Conservation (phyloP, 495 filamentous ascomycete species). For the Xylaria intraflava region DNA sequence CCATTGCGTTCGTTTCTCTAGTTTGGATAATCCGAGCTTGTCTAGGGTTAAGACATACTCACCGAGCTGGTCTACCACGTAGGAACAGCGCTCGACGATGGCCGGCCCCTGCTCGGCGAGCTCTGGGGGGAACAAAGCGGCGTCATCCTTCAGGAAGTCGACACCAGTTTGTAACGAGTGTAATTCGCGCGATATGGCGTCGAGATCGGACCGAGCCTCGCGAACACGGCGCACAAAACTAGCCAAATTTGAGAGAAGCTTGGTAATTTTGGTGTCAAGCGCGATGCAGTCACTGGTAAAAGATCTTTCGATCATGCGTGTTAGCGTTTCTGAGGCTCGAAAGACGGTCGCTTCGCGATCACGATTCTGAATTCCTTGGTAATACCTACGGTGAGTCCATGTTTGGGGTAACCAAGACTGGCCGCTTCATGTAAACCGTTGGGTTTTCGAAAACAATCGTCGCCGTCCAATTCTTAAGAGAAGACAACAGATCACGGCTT, state of each 20-base stretch:
- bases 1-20: conserved; percentile 39
- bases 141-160: conserved; percentile 41
- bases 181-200: conserved; percentile 42
- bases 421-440: neutral
- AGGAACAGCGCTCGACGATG: conserved; percentile 30
- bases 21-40: conserved; percentile 23
- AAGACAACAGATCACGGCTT: neutral
- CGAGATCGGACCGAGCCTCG: conserved; percentile 39
- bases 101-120: conserved; percentile 32
- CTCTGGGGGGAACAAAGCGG: conserved; percentile 27
- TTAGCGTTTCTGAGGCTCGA: conserved; percentile 21
- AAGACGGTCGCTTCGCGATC: neutral
- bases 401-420: neutral
- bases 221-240: conserved; percentile 41
- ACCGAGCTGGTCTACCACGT: conserved; percentile 31
- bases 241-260: conserved; percentile 23
- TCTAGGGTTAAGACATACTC: conserved; percentile 26
- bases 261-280: conserved; percentile 30
- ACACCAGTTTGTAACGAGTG: conserved; percentile 40
- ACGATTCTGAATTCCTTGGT: neutral
- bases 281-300: conserved; percentile 38
- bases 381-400: conserved; percentile 7
- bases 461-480: neutral
- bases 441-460: neutral
- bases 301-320: conserved; percentile 28